Conservation (phyloP, 1,284 basidiomycete genomes). For the Omphalotus olearius region DNA sequence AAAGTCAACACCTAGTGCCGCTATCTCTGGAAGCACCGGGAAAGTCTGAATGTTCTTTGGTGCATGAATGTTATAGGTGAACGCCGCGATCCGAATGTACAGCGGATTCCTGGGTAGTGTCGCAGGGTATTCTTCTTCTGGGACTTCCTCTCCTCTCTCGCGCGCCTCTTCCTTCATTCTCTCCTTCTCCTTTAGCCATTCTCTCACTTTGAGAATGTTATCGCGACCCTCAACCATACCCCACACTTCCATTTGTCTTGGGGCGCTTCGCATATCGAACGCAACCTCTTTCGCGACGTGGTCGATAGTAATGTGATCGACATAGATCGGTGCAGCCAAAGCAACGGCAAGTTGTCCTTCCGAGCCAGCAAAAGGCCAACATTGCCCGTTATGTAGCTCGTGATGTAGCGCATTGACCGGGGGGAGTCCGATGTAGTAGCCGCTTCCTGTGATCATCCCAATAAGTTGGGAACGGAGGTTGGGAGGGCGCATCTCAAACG, state of each 20-base stretch:
- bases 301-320: constrained; percentile 84
- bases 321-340: constrained; percentile 64
- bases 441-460: constrained; percentile 44
- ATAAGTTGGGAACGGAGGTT: constrained; percentile 40
- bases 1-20: constrained; percentile 71
- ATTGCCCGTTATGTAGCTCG: constrained; percentile 77
- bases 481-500: constrained; percentile 60
- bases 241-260: constrained; percentile 87
- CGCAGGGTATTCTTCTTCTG: constrained; percentile 42
- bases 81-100: constrained; percentile 73
- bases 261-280: constrained; percentile 76
- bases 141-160: constrained; percentile 29
- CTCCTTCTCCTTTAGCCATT: constrained; percentile 42
- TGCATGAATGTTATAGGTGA: constrained; percentile 76
- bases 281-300: constrained; percentile 81
- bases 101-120: constrained; percentile 50
- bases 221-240: constrained; percentile 75
- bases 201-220: constrained; percentile 57
- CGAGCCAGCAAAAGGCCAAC: constrained; percentile 87
- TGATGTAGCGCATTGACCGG: constrained; percentile 86
- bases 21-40: constrained; percentile 64
- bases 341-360: constrained; percentile 80
- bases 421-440: constrained; percentile 67
- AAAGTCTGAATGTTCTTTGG: constrained; percentile 83
- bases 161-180: constrained; percentile 33